A percentile compares a stretch with the other conserved stretches of the same genome.
phyloP scores from a whole-genome alignment of 2,329 filamentous ascomycete genomes.

The Aureobasidium sp. region DNA sequence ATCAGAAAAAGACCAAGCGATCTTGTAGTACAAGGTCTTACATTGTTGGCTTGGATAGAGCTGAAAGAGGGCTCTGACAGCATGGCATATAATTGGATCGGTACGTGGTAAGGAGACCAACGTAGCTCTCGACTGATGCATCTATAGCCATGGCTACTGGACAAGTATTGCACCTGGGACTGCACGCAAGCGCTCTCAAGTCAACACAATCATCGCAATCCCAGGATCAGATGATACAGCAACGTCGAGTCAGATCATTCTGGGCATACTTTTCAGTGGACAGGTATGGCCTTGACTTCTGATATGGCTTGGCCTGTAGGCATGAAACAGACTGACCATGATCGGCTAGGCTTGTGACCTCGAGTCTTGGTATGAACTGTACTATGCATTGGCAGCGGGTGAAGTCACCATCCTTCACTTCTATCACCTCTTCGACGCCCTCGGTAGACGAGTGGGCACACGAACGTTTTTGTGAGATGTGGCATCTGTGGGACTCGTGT shows the following conservation, averaged over 20 bases:
- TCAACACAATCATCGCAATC: no score
- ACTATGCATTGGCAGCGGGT: background rate
- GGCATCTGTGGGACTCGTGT: background rate
- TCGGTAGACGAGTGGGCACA: background rate
- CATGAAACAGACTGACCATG: no score
- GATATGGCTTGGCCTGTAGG: no score
- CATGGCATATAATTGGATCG: background rate
- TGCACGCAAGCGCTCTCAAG: background rate
- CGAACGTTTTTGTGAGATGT: background rate
- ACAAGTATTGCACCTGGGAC: background rate
- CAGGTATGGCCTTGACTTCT: background rate
- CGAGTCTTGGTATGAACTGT: background rate
- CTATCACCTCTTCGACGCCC: background rate
- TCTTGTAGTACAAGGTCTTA: background rate
- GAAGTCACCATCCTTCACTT: background rate
- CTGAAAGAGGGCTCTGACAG: background rate
- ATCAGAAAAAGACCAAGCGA: background rate
- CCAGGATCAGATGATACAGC: background rate
- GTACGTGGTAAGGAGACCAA: no score
- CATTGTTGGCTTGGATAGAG: background rate
- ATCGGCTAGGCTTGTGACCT: background rate
- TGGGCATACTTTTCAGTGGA: background rate
- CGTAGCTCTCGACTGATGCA: no score
- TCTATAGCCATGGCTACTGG: background rate
- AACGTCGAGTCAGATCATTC: background rate